phyloP scores from a whole-genome alignment of 2,329 filamentous ascomycete species.

The Metarhizium robertsii region DNA sequence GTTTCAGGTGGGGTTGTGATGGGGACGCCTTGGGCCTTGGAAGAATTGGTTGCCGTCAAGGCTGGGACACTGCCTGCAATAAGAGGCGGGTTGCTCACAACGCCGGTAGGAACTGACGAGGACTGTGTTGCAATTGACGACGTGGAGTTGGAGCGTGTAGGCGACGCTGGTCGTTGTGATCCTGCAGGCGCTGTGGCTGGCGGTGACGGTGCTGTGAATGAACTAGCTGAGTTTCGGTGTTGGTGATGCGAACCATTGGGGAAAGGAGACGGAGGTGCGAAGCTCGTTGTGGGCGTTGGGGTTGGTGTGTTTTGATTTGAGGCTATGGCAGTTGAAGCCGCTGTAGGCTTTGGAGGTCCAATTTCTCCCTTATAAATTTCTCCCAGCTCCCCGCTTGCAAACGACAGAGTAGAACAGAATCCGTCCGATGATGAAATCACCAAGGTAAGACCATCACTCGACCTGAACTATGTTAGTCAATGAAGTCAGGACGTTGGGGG shows the following conservation, averaged over 20 bases:
- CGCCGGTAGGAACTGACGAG: slow-evolving; percentile 35
- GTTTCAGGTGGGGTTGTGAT: slow-evolving; percentile 89
- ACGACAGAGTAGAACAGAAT: slow-evolving; percentile 89
- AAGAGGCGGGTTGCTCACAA: slow-evolving; percentile 70
- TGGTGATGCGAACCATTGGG: slow-evolving; percentile 38
- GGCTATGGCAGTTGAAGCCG: slow-evolving; percentile 25
- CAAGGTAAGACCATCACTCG: slow-evolving; percentile 46
- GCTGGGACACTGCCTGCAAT: slow-evolving; percentile 69
- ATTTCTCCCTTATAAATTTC: slow-evolving; percentile 66
- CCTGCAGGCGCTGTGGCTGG: slow-evolving; percentile 46
- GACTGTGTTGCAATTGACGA: slow-evolving; percentile 67
- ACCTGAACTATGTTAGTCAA: slow-evolving; percentile 28
- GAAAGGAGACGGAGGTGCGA: slow-evolving; percentile 53
- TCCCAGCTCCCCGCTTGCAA: slow-evolving; percentile 74
- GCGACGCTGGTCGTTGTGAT: slow-evolving; percentile 62
- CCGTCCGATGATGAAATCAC: slow-evolving; percentile 97
- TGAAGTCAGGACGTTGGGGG: background rate
- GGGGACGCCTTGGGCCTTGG: slow-evolving; percentile 53
- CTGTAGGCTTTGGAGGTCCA: slow-evolving; percentile 36
- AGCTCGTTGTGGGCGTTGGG: slow-evolving; percentile 59
- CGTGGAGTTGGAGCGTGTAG: slow-evolving; percentile 75
- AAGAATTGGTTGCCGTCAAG: slow-evolving; percentile 64
- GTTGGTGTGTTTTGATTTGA: slow-evolving; percentile 59
- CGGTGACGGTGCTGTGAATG: slow-evolving; percentile 49
- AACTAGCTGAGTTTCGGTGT: slow-evolving; percentile 48